Evolutionary conservation across 768 basidiomycete species (phyloP).

Genomic region (Mycena polygramma): DNA sequence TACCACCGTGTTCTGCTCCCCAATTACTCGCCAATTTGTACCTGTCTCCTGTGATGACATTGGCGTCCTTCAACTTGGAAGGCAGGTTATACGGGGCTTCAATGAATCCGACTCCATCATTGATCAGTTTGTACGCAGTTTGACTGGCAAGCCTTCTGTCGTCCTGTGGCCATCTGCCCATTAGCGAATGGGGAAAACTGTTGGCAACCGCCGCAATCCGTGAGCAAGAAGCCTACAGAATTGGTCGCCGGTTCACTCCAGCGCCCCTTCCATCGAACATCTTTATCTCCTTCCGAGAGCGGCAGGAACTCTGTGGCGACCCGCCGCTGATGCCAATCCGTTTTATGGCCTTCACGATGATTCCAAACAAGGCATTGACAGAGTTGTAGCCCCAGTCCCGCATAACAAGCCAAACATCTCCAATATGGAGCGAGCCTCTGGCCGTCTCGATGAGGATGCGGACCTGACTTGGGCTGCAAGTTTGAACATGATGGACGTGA

Average conservation of each 20-base stretch:
- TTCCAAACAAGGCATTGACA: background rate
- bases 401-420: background rate
- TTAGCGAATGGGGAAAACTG: conserved; percentile 13
- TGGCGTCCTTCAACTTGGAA: background rate
- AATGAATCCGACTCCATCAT: conserved; percentile 2
- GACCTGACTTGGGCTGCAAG: background rate
- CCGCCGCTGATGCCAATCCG: background rate
- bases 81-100: background rate
- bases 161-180: background rate
- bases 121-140: background rate
- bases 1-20: conserved; percentile 38
- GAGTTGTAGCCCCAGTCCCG: conserved; percentile 26
- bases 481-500: conserved; percentile 9
- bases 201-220: conserved; percentile 12
- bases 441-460: background rate
- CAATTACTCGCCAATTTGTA: conserved; percentile 39
- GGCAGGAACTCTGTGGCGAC: background rate
- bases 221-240: conserved; percentile 4
- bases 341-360: background rate
- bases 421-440: conserved; percentile 11
- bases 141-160: background rate
- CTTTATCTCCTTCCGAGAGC: background rate
- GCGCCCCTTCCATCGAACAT: background rate
- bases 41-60: conserved; percentile 24
- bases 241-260: conserved; percentile 1